Base-by-base conservation (phyloP, 139 green algal genomes). In the Trebouxia sp. region DNA sequence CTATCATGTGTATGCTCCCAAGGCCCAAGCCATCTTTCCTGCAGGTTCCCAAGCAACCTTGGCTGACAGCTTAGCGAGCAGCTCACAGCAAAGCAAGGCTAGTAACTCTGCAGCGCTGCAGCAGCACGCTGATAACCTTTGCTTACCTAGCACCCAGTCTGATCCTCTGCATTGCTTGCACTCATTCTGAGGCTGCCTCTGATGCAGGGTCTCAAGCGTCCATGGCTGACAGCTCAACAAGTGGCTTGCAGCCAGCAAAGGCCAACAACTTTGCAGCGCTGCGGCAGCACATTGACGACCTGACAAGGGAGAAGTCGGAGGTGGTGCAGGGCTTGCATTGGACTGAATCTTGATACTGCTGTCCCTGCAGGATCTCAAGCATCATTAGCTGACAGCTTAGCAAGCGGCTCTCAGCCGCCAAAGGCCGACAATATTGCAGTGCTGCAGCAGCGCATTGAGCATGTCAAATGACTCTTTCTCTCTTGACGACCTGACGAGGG, bases 241-340 rank as follows among this genome's bases (percentile, higher is more conserved):
- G 35, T 70, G 45, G 65, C 20, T 15, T 11, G 5, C 10, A 35
- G 28, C 37, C 28, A 37, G 6, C 51, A 20, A 45, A 51, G 70
- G 41, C 28, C n/a, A 47, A 9, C 42, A 37, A 48, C 5, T 79
- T 79, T n/a, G 17, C 38, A 42, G 66, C 56, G 35, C 65, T 93
- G 76, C 89, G 92, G 83, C 78, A 90, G 65, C 87, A 94, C 80
- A 94, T 94, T 45, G 89, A 94, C 70, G 86, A 92, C 75, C 79
- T 94, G 69, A 93, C 91, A 7, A 72, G 79, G 38, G 88, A 94
- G 87, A 92, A 93, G 84, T 87, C 90, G 37, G 85, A 90, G 65
- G 75, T 94, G 45, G 50, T 81, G 78, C 85, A 89, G 1, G 91
- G 89, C 2, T 81, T 94, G 79, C 75, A 88, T n/a, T n/a, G n/a